Evolutionary conservation across 345 rosid genomes (phyloP).

Genomic region (Erucastrum elatum): DNA sequence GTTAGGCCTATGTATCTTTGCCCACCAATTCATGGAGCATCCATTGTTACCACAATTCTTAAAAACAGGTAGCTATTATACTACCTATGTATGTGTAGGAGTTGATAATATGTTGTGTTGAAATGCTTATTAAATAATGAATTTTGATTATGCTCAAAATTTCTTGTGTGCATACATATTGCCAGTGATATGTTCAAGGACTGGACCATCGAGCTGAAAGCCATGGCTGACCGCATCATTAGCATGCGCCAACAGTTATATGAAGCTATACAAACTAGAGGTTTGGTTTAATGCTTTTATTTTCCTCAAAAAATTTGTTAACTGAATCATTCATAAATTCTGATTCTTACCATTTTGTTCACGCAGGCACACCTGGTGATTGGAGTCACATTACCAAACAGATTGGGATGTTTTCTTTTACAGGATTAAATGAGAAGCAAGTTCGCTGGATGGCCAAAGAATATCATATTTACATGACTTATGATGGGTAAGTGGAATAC

Average conservation of each 20-base stretch:
- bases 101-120: neutral
- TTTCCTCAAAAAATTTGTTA: neutral
- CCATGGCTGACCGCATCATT: slow-evolving; percentile 67
- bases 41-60: slow-evolving; percentile 64
- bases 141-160: neutral
- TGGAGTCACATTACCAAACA: slow-evolving; percentile 81
- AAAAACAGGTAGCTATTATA: slow-evolving; percentile 47
- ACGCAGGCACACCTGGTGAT: slow-evolving; percentile 76
- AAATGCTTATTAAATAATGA: neutral
- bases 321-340: neutral
- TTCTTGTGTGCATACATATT: neutral
- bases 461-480: slow-evolving; percentile 69
- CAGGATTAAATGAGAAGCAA: slow-evolving; percentile 66
- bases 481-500: slow-evolving; percentile 54
- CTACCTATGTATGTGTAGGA: neutral
- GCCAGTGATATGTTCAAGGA: slow-evolving; percentile 59
- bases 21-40: slow-evolving; percentile 81
- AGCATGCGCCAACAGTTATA: slow-evolving; percentile 68
- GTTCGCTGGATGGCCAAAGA: slow-evolving; percentile 65
- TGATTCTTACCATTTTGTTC: neutral
- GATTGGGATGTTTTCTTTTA: slow-evolving; percentile 75
- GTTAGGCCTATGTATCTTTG: slow-evolving; percentile 69
- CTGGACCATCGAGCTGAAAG: slow-evolving; percentile 75
- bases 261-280: slow-evolving; percentile 60
- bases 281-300: slow-evolving; percentile 32